phyloP scores from a whole-genome alignment of 2,329 filamentous ascomycete species.

The Trichoderma harzianum region DNA sequence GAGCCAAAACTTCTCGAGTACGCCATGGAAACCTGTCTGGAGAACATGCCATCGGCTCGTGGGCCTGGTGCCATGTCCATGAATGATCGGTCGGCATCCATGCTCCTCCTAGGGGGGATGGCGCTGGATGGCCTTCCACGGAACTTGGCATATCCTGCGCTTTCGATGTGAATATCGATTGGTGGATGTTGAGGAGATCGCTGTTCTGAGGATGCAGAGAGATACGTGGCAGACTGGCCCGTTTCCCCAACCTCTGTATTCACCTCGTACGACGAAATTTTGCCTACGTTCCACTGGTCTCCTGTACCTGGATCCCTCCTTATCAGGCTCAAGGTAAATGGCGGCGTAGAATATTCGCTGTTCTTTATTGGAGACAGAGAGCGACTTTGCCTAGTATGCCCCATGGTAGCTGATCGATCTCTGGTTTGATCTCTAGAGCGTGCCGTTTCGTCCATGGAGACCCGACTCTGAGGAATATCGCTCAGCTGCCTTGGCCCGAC shows the following conservation, averaged over 20 bases:
- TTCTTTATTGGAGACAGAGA: conserved; percentile 39
- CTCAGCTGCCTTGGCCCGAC: conserved; percentile 26
- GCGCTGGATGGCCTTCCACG: conserved; percentile 31
- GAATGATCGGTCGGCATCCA: conserved; percentile 29
- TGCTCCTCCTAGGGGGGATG: conserved; percentile 40
- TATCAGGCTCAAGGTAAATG: conserved; percentile 62
- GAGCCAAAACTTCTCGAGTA: conserved; percentile 50
- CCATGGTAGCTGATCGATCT: conserved; percentile 5
- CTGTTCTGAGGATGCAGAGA: conserved; percentile 19
- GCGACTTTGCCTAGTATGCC: conserved; percentile 20
- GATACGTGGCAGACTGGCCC: conserved; percentile 25
- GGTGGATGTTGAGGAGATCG: conserved; percentile 31
- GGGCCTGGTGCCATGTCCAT: conserved; percentile 13
- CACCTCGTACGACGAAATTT: conserved; percentile 54
- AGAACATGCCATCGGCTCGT: conserved; percentile 8
- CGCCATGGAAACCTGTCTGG: conserved; percentile 52
- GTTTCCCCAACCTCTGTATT: conserved; percentile 31
- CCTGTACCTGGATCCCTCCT: conserved; percentile 68
- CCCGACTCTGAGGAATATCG: neutral
- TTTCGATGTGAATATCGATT: conserved; percentile 53
- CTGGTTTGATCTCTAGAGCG: neutral
- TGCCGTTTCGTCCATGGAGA: neutral
- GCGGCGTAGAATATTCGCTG: conserved; percentile 27
- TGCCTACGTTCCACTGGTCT: conserved; percentile 73
- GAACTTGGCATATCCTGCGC: conserved; percentile 56